Evolutionary conservation across 169 alveolate species (phyloP).

Genomic region (Perkinsus marinus): DNA sequence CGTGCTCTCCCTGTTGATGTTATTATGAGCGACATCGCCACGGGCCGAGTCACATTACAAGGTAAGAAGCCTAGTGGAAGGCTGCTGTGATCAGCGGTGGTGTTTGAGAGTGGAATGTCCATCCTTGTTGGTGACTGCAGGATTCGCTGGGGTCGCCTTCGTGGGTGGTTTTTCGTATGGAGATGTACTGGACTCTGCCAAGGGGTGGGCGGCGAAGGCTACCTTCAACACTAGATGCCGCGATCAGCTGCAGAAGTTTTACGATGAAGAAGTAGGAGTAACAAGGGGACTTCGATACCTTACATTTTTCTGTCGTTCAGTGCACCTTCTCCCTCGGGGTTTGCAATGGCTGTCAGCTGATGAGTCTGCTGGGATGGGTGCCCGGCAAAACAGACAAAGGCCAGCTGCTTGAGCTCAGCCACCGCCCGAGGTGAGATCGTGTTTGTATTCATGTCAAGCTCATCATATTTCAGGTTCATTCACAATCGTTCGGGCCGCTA

Average conservation of each 20-base stretch:
- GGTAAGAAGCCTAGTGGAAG: too few species aligned
- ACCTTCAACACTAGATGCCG: background rate
- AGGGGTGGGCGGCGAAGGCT: background rate
- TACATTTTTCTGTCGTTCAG: slow-evolving; percentile 4
- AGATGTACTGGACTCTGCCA: slow-evolving; percentile 19
- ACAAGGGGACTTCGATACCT: background rate
- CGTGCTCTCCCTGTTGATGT: background rate
- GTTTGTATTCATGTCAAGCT: background rate
- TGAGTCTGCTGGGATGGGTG: slow-evolving; percentile 24
- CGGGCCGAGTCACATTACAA: background rate
- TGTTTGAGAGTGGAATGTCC: background rate
- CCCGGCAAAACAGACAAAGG: slow-evolving; percentile 1
- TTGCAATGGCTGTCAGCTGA: slow-evolving; percentile 22
- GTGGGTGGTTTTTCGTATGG: slow-evolving; percentile 26
- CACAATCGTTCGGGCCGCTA: slow-evolving; percentile 16
- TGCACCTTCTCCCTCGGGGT: slow-evolving; percentile 22
- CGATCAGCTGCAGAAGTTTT: background rate
- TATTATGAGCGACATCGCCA: background rate
- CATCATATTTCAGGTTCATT: background rate
- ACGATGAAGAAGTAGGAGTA: background rate
- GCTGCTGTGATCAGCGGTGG: too few species aligned
- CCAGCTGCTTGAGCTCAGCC: background rate
- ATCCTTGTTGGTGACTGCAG: background rate
- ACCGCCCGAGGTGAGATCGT: background rate
- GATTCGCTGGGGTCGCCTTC: slow-evolving; percentile 19